Base-by-base conservation (phyloP, 768 basidiomycete genomes). In the Naematelia encephala region DNA sequence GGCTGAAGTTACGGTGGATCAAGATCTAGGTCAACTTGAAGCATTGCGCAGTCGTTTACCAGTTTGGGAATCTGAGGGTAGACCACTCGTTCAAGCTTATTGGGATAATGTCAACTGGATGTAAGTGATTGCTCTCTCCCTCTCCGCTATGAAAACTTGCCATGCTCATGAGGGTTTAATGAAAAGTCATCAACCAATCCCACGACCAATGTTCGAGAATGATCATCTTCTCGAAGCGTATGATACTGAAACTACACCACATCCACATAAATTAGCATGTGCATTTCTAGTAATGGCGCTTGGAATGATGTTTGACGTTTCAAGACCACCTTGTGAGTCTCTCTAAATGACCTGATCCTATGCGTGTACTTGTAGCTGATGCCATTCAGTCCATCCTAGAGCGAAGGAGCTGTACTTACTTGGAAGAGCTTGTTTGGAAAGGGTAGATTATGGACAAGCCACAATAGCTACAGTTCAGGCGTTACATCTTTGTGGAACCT, bases 91-190 rank as follows among this genome's bases (percentile, higher is more conserved):
- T 19, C 59, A 68, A 54, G 67, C 57, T 22, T 77, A 75, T 47
- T 75, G 74, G 74, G 73, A 74, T 48, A 75, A 77, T 57, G 76
- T 74, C 19, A 68, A 70, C 39, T 75, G 74, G 74, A 73, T 73
- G 74, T 76, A 46, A 67, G 74, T 70, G 1, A 8, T 16, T 39
- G 16, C 34, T 28, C 23, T 29, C 10, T 26, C 22, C 5, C 44
- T 16, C 34, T 39, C n/a, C n/a, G n/a, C n/a, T n/a, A n/a, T n/a
- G n/a, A n/a, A n/a, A n/a, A n/a, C n/a, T n/a, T n/a, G n/a, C n/a
- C n/a, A 14, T 13, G 45, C 59, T 67, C 61, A 62, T 23, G n/a
- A n/a, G n/a, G n/a, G n/a, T n/a, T n/a, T n/a, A 39, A 8, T 16
- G 5, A 14, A 19, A 22, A 74, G 72, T 51, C 66, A 71, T 51